These are phyloP conservation scores for Colletotrichum sp. DNA, from an alignment of 2,329 filamentous ascomycete species.

Conservation along the genomic window DNA sequence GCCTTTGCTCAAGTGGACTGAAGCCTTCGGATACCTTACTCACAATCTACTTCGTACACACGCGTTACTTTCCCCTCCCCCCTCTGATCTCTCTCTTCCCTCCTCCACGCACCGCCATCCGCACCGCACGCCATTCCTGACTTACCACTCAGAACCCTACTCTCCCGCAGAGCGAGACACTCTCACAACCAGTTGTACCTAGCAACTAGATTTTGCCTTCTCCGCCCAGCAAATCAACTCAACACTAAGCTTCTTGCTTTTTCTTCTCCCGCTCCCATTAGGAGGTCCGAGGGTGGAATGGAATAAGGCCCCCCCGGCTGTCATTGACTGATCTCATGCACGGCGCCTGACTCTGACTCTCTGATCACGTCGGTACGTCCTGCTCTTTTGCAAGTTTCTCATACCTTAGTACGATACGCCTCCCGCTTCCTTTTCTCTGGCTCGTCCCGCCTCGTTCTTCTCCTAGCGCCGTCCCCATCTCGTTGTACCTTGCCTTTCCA, in stretches of 20 bases:
- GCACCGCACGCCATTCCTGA: constrained; percentile 1
- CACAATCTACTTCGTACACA: constrained; percentile 6
- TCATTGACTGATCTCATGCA: constrained; percentile 21
- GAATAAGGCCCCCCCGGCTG: constrained; percentile 16
- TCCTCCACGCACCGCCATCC: not conserved
- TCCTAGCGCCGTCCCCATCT: not conserved
- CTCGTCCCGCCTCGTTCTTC: not conserved
- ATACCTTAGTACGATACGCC: not conserved
- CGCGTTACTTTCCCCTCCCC: not conserved
- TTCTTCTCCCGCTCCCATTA: not conserved
- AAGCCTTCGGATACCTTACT: not conserved
- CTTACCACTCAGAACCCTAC: not conserved
- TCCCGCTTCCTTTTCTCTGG: not conserved
- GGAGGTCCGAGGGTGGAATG: constrained; percentile 21
- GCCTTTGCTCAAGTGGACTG: not conserved
- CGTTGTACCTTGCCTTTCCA: not conserved
- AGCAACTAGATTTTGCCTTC: constrained; percentile 20
- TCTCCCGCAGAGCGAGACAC: not conserved
- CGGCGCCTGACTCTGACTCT: constrained; percentile 13
- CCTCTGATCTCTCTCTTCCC: not conserved
- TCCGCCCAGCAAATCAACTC: constrained; percentile 9
- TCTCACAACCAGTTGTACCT: constrained; percentile 8
- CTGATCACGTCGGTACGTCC: constrained; percentile 17
- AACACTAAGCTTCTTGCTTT: constrained; percentile 14
- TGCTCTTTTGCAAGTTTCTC: not conserved